Conservation (phyloP, 495 filamentous ascomycete genomes). For the Clohesyomyces aquaticus region DNA sequence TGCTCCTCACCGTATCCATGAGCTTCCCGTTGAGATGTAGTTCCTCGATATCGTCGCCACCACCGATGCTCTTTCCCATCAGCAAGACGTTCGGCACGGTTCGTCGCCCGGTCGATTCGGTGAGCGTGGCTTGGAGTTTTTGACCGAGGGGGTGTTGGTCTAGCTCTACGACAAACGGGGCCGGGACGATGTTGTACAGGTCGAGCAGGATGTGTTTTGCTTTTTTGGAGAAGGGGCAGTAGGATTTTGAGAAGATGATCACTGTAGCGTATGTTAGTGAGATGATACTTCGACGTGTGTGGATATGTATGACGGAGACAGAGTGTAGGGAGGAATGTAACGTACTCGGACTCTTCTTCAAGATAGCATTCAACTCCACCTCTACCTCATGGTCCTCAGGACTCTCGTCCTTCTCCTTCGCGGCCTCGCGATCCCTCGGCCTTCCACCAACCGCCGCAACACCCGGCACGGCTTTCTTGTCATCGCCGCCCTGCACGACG, state of each 20-base stretch:
- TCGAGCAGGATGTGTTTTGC: constrained; percentile 84
- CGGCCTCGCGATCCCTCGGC: constrained; percentile 40
- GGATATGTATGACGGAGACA: no score
- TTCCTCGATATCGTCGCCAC: constrained; percentile 80
- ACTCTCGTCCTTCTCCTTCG: constrained; percentile 53
- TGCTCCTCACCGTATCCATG: constrained; percentile 67
- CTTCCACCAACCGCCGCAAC: constrained; percentile 41
- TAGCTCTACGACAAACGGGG: constrained; percentile 88
- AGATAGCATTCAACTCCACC: constrained; percentile 69
- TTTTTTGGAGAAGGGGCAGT: constrained; percentile 79
- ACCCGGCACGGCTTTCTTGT: constrained; percentile 46
- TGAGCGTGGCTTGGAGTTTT: constrained; percentile 69
- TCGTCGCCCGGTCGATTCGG: constrained; percentile 70
- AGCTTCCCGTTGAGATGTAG: constrained; percentile 72
- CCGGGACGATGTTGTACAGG: constrained; percentile 78
- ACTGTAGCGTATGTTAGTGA: constrained; percentile 54
- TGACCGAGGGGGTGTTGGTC: constrained; percentile 77
- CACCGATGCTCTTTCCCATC: constrained; percentile 85
- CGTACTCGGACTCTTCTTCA: constrained; percentile 82
- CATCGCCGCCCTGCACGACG: constrained; percentile 52
- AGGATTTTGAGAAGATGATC: constrained; percentile 93
- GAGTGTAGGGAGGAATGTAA: constrained; percentile 38
- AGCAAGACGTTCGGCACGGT: constrained; percentile 94
- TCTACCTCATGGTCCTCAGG: constrained; percentile 62
- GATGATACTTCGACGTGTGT: background rate